Conservation (phyloP, 2,329 filamentous ascomycete species). For the Cucurbitaria berberidis region DNA sequence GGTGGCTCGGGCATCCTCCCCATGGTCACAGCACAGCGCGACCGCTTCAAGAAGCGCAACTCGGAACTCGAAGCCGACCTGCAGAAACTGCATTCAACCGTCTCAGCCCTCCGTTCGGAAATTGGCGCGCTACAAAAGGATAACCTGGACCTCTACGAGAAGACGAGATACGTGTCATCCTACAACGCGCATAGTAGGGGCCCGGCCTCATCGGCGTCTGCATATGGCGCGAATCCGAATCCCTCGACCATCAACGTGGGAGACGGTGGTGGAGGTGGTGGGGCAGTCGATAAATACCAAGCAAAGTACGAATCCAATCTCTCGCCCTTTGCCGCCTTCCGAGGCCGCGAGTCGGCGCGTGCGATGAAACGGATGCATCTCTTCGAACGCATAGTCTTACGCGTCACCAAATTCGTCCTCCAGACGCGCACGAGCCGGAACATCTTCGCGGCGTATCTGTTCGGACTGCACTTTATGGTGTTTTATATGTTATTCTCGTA, state of each 20-base stretch:
- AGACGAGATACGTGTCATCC: constrained; percentile 93
- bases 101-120: constrained; percentile 88
- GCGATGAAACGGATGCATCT: constrained; percentile 93
- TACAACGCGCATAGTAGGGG: constrained; percentile 84
- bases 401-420: constrained; percentile 86
- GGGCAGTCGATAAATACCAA: constrained; percentile 73
- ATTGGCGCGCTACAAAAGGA: constrained; percentile 92
- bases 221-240: constrained; percentile 71
- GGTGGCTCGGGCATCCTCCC: constrained; percentile 88
- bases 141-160: constrained; percentile 95
- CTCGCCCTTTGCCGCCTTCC: constrained; percentile 93
- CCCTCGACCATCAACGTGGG: constrained; percentile 71
- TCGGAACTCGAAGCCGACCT: constrained; percentile 88
- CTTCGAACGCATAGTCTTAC: constrained; percentile 88
- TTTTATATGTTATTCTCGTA: constrained; percentile 88
- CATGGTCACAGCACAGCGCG: constrained; percentile 97
- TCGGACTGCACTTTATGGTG: constrained; percentile 85
- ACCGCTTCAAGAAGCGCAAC: constrained; percentile 98
- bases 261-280: constrained; percentile 16
- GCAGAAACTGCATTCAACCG: constrained; percentile 78
- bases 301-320: constrained; percentile 94
- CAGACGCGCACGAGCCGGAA: constrained; percentile 91
- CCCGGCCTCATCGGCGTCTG: constrained; percentile 63
- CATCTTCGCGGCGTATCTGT: constrained; percentile 89
- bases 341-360: constrained; percentile 87